Base-by-base conservation (phyloP, 1,139 yeast species). In the Pichia sp. region DNA sequence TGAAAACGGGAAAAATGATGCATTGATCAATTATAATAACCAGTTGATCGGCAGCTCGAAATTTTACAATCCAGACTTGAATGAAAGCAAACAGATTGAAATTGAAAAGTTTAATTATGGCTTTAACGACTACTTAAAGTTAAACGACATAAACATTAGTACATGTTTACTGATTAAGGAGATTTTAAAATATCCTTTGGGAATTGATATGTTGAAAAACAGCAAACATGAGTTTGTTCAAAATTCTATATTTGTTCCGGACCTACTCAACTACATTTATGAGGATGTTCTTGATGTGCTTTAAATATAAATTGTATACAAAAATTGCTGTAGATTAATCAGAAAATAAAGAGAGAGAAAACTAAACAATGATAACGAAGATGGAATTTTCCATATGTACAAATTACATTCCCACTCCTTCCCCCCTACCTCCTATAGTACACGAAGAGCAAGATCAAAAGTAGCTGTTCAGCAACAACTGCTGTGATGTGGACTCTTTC, bases 81-180 rank as follows among this genome's bases (percentile, higher is more conserved):
- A 50, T 35, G 52, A 51, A 33, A 49, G 56, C 31, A 49, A 50
- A 23, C 64, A 62, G 41, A 59, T 55, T 10, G 56, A 58, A 16
- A 48, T 50, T 38, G 55, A 55, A 16, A 47, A 59, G 5, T 56
- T 61, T 45, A 58, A 59, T 41, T 62, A 62, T 42, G 59, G 52
- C 11, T 52, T 48, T 33, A 62, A 63, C 43, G 61, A 54, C 32
- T 53, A 53, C 36, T 42, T 63, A 36, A 43, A 47, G 27, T 48
- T 65, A 33, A 65, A 64, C 45, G 72, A 68, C 38, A 65, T 68
- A 42, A 67, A 66, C 43, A 61, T 59, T n/a, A 60, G 68, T 29
- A 52, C 68, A 1, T 58, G 62, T 38, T 46, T 62, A 38, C 53
- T 68, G 33, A 55, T 67, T 31, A 61, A 61, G 29, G 64, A 62